These are phyloP conservation scores for Neoboletus subvelutipes DNA, from an alignment of 768 basidiomycete species.

Conservation along the genomic window DNA sequence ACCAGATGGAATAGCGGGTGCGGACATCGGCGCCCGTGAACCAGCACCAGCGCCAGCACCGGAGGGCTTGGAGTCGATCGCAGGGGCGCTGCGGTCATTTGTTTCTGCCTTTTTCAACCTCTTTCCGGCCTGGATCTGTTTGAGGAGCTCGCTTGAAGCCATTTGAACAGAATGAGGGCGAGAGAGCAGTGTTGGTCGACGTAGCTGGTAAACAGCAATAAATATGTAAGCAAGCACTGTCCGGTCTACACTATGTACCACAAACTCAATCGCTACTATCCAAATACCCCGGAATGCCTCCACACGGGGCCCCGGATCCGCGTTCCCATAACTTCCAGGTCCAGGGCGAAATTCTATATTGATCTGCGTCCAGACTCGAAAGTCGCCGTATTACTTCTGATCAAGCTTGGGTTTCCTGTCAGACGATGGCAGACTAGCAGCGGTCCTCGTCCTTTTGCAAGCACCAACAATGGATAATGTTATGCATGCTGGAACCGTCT, in stretches of 20 bases:
- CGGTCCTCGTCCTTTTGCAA: background rate
- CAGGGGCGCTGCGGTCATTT: slow-evolving; percentile 75
- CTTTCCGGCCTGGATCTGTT: slow-evolving; percentile 82
- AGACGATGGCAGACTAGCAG: background rate
- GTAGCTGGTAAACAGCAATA: slow-evolving; percentile 14
- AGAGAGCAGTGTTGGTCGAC: background rate
- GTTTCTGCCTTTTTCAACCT: slow-evolving; percentile 80
- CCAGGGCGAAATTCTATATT: background rate
- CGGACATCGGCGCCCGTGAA: slow-evolving; percentile 23
- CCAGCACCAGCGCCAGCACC: slow-evolving; percentile 37
- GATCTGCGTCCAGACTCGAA: background rate
- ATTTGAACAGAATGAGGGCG: slow-evolving; percentile 35
- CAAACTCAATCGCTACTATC: background rate
- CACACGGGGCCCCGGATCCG: background rate
- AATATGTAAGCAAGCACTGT: slow-evolving; percentile 12
- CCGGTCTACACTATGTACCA: background rate
- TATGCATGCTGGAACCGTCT: no score
- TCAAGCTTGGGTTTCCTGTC: background rate
- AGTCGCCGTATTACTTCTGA: background rate
- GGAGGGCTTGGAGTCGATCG: slow-evolving; percentile 48
- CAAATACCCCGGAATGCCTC: background rate
- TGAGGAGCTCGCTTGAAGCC: slow-evolving; percentile 74
- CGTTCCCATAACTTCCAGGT: background rate
- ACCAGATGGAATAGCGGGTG: slow-evolving; percentile 23
- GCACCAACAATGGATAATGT: no score